phyloP scores from a whole-genome alignment of 768 basidiomycete species.

The Trametes cingulata region DNA sequence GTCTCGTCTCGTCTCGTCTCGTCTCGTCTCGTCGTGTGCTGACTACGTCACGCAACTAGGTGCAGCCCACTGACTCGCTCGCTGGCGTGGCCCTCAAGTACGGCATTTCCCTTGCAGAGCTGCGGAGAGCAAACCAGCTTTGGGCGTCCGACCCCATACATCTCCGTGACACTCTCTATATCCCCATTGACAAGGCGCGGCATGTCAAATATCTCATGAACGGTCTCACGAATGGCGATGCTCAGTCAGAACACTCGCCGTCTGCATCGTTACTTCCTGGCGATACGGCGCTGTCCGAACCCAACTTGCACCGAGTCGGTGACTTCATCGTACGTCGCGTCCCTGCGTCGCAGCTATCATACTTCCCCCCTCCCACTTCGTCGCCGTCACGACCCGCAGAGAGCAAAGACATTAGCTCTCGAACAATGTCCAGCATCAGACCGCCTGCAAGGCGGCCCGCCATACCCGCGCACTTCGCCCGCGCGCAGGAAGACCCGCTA shows the following conservation, averaged over 20 bases:
- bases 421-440: constrained; percentile 1
- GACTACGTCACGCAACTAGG: constrained; percentile 40
- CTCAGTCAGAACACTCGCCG: neutral
- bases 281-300: neutral
- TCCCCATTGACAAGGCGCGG: constrained; percentile 67
- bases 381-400: neutral
- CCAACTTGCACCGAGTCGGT: neutral
- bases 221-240: constrained; percentile 5
- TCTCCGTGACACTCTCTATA: constrained; percentile 77
- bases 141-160: constrained; percentile 95
- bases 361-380: constrained; percentile 32
- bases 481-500: constrained; percentile 1
- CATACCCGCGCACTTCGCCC: constrained; percentile 3
- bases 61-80: constrained; percentile 74
- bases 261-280: neutral
- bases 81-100: constrained; percentile 89
- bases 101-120: constrained; percentile 77
- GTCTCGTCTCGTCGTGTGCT: neutral
- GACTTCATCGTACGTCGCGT: constrained; percentile 31
- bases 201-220: constrained; percentile 40
- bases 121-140: constrained; percentile 87
- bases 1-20: too few species aligned
- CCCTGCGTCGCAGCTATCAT: constrained; percentile 34
- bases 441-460: neutral
- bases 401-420: neutral